These are phyloP conservation scores for Filosporella fistucella DNA, from an alignment of 495 filamentous ascomycete genomes.

Conservation along the genomic window DNA sequence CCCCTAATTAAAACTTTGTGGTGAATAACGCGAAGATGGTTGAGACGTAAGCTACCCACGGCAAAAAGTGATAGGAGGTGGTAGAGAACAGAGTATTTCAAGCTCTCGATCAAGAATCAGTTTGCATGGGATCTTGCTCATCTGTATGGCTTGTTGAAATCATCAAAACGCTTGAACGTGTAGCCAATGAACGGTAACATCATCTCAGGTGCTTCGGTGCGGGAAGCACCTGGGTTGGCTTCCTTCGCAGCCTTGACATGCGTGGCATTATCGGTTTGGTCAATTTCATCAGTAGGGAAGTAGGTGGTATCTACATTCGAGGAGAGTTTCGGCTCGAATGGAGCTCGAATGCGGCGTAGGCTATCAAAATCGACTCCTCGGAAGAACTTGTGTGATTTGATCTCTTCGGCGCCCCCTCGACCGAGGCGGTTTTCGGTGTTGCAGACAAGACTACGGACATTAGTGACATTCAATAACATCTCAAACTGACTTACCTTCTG, in stretches of 20 bases:
- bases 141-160: slow-evolving; percentile 39
- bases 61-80: no score
- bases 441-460: slow-evolving; percentile 78
- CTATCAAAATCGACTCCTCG: slow-evolving; percentile 89
- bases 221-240: slow-evolving; percentile 26
- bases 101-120: no score
- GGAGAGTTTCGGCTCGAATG: slow-evolving; percentile 88
- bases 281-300: slow-evolving; percentile 97
- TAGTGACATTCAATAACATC: background rate
- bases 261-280: slow-evolving; percentile 81
- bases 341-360: slow-evolving; percentile 85
- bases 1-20: no score
- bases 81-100: no score
- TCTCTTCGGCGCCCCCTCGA: slow-evolving; percentile 75
- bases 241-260: slow-evolving; percentile 52
- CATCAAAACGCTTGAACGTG: slow-evolving; percentile 98
- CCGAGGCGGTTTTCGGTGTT: slow-evolving; percentile 88
- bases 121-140: no score
- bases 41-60: no score
- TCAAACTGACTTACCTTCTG: slow-evolving; percentile 54
- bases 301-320: slow-evolving; percentile 96
- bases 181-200: slow-evolving; percentile 96
- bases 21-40: no score
- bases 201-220: slow-evolving; percentile 68
- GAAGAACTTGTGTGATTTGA: slow-evolving; percentile 95